Evolutionary conservation across 208 protist genomes (phyloP), one percentile per base, ranked within the genome.

Genomic region (Phytomonas francai): DNA sequence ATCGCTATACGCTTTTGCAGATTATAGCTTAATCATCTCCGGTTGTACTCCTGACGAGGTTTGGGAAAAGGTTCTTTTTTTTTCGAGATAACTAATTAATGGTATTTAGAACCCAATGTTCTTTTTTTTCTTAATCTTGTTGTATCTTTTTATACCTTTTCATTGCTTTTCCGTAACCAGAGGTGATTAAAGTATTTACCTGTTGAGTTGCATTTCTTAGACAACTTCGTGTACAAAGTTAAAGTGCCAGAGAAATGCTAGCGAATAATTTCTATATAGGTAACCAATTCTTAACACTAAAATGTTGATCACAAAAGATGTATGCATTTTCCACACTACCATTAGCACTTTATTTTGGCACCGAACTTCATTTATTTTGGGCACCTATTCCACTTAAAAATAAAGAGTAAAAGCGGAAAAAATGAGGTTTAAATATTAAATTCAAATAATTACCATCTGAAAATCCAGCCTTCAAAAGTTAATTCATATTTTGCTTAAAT

Each of bases 51-150:
- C 68, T 72, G 59, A 11, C 60, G 39, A 49, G 1, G 12, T 49
- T 49, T 49, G 16, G 2, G 1, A 49, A 49, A 49, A 19, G 14
- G 6, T 19, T 49, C 16, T 49, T 19, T 49, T 49, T 19, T 3
- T 49, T 49, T n/a, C n/a, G n/a, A 49, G 16, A 19, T 19, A 49
- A 19, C 39, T 19, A 22, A 49, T 22, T 49, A 49, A 49, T 22
- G 14, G 14, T 19, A 19, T 49, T 49, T 49, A 45, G 34, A 49
- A 69, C 56, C n/a, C 3, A 33, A 71, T 29, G 36, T 19, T 67
- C 25, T 58, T 42, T 6, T 61, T 63, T 68, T 49, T 60, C n/a
- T 57, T 71, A n/a, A 33, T 62, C 34, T 76, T 76, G 54, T 67
- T 72, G 29, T 67, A 8, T 36, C 8, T 8, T 36, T 36, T 36